Evolutionary conservation across 306 rosid genomes (phyloP), one percentile per base, ranked within the genome.

Genomic region (Ceratonia siliqua): DNA sequence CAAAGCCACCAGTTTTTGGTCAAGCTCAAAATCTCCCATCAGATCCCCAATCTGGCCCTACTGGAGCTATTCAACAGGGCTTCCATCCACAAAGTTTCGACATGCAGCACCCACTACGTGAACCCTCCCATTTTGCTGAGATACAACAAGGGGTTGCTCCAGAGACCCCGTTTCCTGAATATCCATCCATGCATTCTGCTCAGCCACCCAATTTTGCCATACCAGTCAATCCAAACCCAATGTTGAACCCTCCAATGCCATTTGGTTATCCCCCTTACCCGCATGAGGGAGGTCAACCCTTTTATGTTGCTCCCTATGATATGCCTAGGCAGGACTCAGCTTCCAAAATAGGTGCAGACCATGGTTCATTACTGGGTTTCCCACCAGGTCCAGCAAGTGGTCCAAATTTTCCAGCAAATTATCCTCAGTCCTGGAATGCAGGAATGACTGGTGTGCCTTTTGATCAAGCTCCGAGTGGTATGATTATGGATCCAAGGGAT

Each of bases 341-440:
- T 43, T 81, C 89, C 55, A 96, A 90, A 75, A 72, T 78, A 3
- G 91, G 88, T 76, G 70, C 81, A 5, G 96, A 92, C 71, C 97
- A 91, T 75, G 88, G 83, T 68, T 86, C 94, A 38, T 77, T 90
- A 41, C 58, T 90, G 81, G 96, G 96, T 43, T 92, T 84, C 62
- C 93, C 96, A 25, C 96, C 85, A 43, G 95, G 87, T 70, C 83
- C 73, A 11, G 75, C 71, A 18, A 77, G 81, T 57, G 89, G 84
- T 41, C 82, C 88, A 77, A 86, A 86, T 50, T 89, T 86, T 75
- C 65, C 86, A 1, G 82, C 82, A 57, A 79, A 79, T 63, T 90
- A 87, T 82, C 84, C 86, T n/a, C 96, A 89, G 52, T 79, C 92
- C 36, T 91, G 96, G 97, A 85, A 88, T 81, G 79, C 87, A n/a